Evolutionary conservation across 1,284 basidiomycete species (phyloP).

Genomic region (Fomitopsis pinicola): DNA sequence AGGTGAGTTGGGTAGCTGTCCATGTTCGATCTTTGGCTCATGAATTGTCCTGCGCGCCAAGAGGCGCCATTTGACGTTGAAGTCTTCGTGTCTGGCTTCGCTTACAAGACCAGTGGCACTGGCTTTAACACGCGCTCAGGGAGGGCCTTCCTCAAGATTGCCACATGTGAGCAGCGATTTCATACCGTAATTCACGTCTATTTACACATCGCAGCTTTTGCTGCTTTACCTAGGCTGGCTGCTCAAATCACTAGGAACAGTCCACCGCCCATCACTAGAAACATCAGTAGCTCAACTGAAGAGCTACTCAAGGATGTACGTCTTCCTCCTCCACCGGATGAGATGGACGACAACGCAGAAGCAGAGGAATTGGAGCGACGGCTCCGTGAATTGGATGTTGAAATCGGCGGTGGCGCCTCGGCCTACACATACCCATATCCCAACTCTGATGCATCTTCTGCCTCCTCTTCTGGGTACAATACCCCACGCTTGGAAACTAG

Average conservation of each 20-base stretch:
- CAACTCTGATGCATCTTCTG: slow-evolving; percentile 9
- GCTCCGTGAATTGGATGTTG: slow-evolving; percentile 32
- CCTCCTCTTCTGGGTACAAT: slow-evolving; percentile 14
- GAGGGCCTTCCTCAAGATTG: slow-evolving; percentile 69
- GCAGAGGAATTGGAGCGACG: slow-evolving; percentile 45
- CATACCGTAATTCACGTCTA: not conserved
- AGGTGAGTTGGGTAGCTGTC: slow-evolving; percentile 11
- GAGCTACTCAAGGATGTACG: slow-evolving; percentile 37
- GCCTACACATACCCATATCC: slow-evolving; percentile 8
- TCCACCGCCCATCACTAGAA: slow-evolving; percentile 5
- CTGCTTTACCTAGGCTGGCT: slow-evolving; percentile 49
- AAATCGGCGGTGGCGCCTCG: slow-evolving; percentile 12
- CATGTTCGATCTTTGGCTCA: not conserved
- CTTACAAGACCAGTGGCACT: slow-evolving; percentile 55
- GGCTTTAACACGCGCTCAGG: slow-evolving; percentile 70
- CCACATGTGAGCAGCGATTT: slow-evolving; percentile 51
- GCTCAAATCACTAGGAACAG: slow-evolving; percentile 10
- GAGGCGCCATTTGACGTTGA: slow-evolving; percentile 60
- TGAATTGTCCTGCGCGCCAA: slow-evolving; percentile 10
- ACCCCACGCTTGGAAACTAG: slow-evolving; percentile 11
- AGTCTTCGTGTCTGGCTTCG: slow-evolving; percentile 74
- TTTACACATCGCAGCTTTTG: slow-evolving; percentile 43
- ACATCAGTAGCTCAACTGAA: slow-evolving; percentile 42
- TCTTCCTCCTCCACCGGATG: slow-evolving; percentile 56
- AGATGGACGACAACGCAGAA: slow-evolving; percentile 59